Conservation (phyloP, 306 rosid species). For the Rosa lucieae region DNA sequence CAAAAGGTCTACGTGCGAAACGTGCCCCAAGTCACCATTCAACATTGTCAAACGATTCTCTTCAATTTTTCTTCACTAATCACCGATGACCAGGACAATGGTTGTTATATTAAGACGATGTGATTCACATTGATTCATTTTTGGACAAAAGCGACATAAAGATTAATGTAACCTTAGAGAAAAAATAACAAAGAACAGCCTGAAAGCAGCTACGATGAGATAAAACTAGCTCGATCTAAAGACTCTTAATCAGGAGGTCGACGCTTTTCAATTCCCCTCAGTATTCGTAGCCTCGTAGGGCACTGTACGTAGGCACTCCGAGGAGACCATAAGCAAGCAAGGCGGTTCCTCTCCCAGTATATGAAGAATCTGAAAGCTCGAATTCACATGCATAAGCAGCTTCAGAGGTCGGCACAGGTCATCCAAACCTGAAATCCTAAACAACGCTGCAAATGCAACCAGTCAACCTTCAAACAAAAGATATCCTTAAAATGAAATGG, state of each 20-base stretch:
- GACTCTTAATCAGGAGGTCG: neutral
- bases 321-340: neutral
- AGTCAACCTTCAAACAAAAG: neutral
- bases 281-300: neutral
- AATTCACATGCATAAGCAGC: neutral
- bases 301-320: neutral
- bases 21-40: neutral
- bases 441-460: neutral
- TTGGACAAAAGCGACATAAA: neutral
- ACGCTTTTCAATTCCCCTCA: neutral
- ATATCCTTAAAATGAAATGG: neutral
- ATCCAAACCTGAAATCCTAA: neutral
- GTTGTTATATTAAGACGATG: neutral
- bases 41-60: conserved; percentile 1
- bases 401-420: neutral
- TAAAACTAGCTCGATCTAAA: neutral
- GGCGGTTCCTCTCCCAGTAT: neutral
- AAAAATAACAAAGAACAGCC: neutral
- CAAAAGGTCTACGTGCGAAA: neutral
- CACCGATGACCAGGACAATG: neutral
- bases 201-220: neutral
- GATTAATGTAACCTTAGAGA: neutral
- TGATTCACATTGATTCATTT: neutral
- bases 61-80: neutral
- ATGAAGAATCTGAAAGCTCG: neutral